Evolutionary conservation across 1,284 basidiomycete species (phyloP), one percentile per base, ranked within the genome.

Genomic region (Trichosporon inkin): DNA sequence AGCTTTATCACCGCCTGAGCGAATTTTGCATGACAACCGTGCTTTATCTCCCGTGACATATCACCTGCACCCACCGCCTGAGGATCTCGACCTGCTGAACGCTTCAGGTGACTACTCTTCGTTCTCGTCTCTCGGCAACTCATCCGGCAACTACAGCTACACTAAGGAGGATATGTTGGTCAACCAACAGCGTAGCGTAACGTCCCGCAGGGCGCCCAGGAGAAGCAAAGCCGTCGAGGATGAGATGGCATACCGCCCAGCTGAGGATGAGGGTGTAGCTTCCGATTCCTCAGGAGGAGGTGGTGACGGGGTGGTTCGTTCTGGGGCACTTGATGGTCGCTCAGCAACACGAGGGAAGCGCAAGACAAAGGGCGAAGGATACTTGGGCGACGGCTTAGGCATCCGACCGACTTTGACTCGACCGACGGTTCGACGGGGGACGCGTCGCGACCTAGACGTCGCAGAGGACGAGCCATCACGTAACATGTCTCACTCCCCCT

Each of bases 341-440:
- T 66, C 71, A 6, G 66, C 51, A 5, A 69, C 70, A 6, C 55
- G 74, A 54, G 72, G 73, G 11, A 66, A 68, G 54, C 56, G 71
- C 20, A 58, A 63, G 44, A 66, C 72, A 24, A 66, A 62, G 39
- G 73, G 71, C 1, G 70, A 73, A 55, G 73, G 73, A 3, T 75
- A 75, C 57, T 61, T 76, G 10, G 73, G 73, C 6, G 68, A 64
- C 55, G 71, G 71, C 11, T 44, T 72, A 16, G 68, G 69, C 14
- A 60, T 76, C 7, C 69, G 71, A 51, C 69, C 44, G 16, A 49
- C 44, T 8, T 20, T 32, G 44, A 49, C 44, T 24, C 65, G 14
- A 37, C 60, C 37, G 34, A 49, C 44, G 10, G 44, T 49, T 24
- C 44, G 44, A 28, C 24, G 44, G 24, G 44, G 44, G 10, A 32